A percentile compares a stretch with the other conserved stretches of the same genome.
Evolutionary conservation across 1,139 yeast species (phyloP).

Genomic region (Kluyveromyces sp.): DNA sequence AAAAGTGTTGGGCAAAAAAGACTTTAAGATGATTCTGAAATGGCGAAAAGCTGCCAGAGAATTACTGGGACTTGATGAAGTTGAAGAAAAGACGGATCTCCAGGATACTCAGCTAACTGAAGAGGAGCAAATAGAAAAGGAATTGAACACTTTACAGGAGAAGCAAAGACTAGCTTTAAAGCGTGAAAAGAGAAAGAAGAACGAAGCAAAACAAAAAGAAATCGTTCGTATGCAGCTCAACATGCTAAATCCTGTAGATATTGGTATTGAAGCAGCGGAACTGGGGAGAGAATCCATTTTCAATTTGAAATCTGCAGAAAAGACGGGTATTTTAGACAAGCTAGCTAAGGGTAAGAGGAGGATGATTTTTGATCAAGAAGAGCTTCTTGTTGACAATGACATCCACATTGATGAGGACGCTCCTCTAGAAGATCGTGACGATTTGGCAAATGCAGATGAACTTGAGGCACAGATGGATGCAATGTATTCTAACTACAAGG

Average conservation of each 20-base stretch:
- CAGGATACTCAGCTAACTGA: constrained; percentile 73
- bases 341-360: constrained; percentile 76
- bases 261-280: constrained; percentile 90
- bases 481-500: constrained; percentile 73
- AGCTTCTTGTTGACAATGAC: constrained; percentile 49
- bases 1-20: constrained; percentile 89
- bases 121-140: constrained; percentile 85
- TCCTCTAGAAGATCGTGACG: constrained; percentile 34
- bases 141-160: constrained; percentile 64
- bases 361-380: constrained; percentile 59
- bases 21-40: constrained; percentile 72
- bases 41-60: constrained; percentile 89
- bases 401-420: constrained; percentile 40
- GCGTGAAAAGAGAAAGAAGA: constrained; percentile 74
- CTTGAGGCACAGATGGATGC: constrained; percentile 75
- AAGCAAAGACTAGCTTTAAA: constrained; percentile 62
- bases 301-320: constrained; percentile 74
- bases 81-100: constrained; percentile 37
- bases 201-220: constrained; percentile 83
- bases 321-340: constrained; percentile 71
- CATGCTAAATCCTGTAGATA: constrained; percentile 87
- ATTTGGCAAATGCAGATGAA: constrained; percentile 50
- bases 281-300: constrained; percentile 75
- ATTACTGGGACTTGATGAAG: constrained; percentile 61
- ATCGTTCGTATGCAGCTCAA: constrained; percentile 90